phyloP scores from a whole-genome alignment of 208 protist genomes.

The Trypanosoma vivax region DNA sequence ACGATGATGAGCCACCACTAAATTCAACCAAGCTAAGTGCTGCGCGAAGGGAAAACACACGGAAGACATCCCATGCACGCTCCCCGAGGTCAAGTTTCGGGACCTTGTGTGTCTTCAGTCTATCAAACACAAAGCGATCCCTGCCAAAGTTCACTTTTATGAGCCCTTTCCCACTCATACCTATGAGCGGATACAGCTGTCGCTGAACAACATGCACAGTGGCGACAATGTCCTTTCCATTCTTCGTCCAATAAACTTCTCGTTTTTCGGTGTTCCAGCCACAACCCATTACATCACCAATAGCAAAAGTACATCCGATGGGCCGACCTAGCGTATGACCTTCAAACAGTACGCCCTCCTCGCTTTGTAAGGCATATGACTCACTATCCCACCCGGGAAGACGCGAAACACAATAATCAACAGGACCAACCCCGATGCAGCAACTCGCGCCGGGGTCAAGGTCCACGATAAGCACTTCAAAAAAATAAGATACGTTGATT shows the following conservation, averaged over 20 bases:
- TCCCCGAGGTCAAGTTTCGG: constrained; percentile 6
- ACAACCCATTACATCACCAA: constrained; percentile 84
- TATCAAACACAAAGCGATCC: constrained; percentile 52
- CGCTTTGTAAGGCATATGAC: constrained; percentile 68
- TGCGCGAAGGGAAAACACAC: constrained; percentile 62
- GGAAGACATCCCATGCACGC: constrained; percentile 73
- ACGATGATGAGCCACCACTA: neutral
- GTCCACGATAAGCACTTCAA: constrained; percentile 81
- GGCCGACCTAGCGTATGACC: constrained; percentile 31
- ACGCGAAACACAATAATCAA: constrained; percentile 75
- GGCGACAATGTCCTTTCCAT: constrained; percentile 57
- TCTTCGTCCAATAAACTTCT: constrained; percentile 80
- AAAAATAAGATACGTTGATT: constrained; percentile 55
- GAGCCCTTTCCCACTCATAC: constrained; percentile 64
- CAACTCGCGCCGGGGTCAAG: constrained; percentile 41
- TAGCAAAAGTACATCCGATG: constrained; percentile 50
- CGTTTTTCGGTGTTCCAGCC: constrained; percentile 56
- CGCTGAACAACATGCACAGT: constrained; percentile 17
- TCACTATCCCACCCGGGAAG: constrained; percentile 71
- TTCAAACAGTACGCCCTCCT: constrained; percentile 70
- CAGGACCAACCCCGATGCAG: constrained; percentile 68
- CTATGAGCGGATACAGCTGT: constrained; percentile 60
- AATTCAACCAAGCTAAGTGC: constrained; percentile 32
- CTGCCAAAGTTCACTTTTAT: constrained; percentile 82
- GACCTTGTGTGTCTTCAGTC: constrained; percentile 1